A percentile compares a stretch with the other conserved stretches of the same genome.
Conservation (phyloP, 2,329 filamentous ascomycete genomes). For the Fusarium sp. region DNA sequence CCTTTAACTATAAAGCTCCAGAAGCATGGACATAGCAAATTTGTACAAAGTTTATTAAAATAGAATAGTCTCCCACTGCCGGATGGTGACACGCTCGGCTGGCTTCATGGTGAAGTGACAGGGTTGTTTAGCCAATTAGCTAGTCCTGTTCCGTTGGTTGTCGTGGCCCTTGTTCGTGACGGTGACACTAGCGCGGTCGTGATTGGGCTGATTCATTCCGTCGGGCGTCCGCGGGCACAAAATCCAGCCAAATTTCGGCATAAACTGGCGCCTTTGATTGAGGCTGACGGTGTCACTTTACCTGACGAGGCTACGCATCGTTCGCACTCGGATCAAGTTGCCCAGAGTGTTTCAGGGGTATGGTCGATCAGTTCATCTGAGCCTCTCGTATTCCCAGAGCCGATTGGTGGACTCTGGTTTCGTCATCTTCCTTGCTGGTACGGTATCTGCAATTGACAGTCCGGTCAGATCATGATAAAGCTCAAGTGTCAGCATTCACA, state of each 20-base stretch:
- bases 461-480: too few relatives aligned
- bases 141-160: background rate
- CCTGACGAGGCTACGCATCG: background rate
- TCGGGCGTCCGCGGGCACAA: background rate
- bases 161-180: background rate
- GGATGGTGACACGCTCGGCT: background rate
- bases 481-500: fast-evolving
- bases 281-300: background rate
- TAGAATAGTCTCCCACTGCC: background rate
- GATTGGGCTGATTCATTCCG: background rate
- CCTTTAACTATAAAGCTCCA: background rate
- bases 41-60: background rate
- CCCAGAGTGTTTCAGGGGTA: background rate
- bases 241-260: background rate
- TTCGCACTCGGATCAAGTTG: background rate
- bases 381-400: fast-evolving
- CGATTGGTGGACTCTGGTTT: background rate
- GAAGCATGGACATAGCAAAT: background rate
- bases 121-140: background rate
- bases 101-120: background rate
- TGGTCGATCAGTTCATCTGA: background rate
- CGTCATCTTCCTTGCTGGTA: too few relatives aligned
- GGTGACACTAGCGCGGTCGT: background rate
- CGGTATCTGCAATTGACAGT: background rate
- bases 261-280: background rate